Evolutionary conservation across 2,329 filamentous ascomycete species (phyloP).

Genomic region (Colletotrichum sp.): DNA sequence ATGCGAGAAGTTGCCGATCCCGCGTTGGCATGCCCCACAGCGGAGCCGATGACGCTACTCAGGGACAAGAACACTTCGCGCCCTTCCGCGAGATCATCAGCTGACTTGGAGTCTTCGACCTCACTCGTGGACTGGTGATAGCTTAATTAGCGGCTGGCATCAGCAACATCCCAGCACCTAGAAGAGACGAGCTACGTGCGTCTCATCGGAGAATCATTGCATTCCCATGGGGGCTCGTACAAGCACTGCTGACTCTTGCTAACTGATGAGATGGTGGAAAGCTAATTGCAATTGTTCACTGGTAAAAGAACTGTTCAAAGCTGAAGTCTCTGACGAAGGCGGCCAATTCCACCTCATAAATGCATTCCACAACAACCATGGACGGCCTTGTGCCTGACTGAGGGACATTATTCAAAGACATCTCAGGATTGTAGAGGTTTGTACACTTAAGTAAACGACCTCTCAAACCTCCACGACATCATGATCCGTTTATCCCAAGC

Average conservation of each 20-base stretch:
- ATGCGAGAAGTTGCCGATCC: background rate
- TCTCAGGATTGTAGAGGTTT: background rate
- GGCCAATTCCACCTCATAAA: background rate
- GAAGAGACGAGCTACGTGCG: background rate
- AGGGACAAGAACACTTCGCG: background rate
- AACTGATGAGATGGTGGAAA: background rate
- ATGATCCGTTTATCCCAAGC: background rate
- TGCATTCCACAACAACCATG: background rate
- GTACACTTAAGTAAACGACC: background rate
- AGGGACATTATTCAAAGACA: background rate
- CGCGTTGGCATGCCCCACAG: background rate
- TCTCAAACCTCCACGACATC: background rate
- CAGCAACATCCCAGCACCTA: background rate
- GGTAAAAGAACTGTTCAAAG: background rate
- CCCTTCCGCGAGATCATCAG: background rate
- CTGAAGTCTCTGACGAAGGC: background rate
- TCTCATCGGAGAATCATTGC: background rate
- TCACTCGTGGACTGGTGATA: background rate
- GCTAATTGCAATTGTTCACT: background rate
- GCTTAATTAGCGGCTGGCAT: background rate
- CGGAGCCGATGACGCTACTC: background rate
- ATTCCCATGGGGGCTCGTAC: background rate
- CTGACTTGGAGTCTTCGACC: background rate
- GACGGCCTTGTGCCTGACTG: background rate
- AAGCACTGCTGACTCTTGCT: background rate